Evolutionary conservation across 139 green algal species (phyloP), one percentile per base, ranked within the genome.

Genomic region (Desmodesmus armatus): DNA sequence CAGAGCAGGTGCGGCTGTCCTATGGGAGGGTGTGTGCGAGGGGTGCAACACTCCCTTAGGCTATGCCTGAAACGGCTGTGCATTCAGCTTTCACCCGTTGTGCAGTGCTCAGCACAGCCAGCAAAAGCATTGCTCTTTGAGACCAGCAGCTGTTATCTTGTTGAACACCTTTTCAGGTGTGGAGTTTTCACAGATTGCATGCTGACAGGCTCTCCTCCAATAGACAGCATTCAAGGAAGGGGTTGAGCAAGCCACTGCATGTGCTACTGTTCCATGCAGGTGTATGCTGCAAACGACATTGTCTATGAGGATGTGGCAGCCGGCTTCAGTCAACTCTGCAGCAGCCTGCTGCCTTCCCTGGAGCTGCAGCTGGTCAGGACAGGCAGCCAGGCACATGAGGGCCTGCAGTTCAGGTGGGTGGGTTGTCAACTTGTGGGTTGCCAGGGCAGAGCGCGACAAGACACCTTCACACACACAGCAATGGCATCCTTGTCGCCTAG

Each of bases 291-390:
- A 25, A 87, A 88, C 60, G 72, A 85, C 3, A 63, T 79, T 21
- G 87, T 87, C 15, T 85, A 69, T 71, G 35, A 62, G 19, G 83
- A 83, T 41, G 72, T 88, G 7, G 53, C 73, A 2, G 60, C 78
- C n/a, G 78, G 79, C 33, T 88, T 91, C 31, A 41, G 2, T 21
- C 25, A 74, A n/a, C 79, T 91, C 43, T 84, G 60, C 40, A 49
- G 33, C 55, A 78, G 49, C 33, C 80, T 91, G 72, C 83, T 91
- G 74, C 87, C 87, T 0, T 43, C 53, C 17, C 51, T 91, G 71
- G 47, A 88, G 40, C 19, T 88, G 65, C 33, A 76, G 49, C 72
- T 87, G 55, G 71, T 29, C 0, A n/a, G 70, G 15, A 74, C 35
- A n/a, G 80, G 37, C 1, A 5, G 11, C 0, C 49, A 63, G 39